phyloP scores from a whole-genome alignment of 371 early-diverging fungal species.

The Umbelopsis sp. region DNA sequence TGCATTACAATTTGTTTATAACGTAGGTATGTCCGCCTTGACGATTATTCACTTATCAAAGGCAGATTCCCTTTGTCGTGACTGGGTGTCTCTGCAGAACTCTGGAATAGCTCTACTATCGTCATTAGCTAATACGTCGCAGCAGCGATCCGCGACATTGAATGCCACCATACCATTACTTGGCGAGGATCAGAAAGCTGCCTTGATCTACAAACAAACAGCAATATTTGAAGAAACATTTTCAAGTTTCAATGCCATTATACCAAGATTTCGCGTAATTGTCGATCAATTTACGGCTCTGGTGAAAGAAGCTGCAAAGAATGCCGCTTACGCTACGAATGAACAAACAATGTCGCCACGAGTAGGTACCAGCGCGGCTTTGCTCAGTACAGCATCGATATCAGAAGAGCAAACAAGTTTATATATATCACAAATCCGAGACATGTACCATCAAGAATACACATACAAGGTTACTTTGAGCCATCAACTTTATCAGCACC shows the following conservation, averaged over 20 bases:
- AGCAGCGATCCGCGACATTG: slow-evolving; percentile 9
- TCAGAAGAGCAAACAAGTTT: slow-evolving; percentile 22
- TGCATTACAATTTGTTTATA: no score
- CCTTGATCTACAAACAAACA: slow-evolving; percentile 31
- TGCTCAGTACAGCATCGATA: slow-evolving; percentile 27
- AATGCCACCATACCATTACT: neutral
- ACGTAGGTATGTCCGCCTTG: neutral
- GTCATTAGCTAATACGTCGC: neutral
- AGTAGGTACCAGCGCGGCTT: slow-evolving; percentile 28
- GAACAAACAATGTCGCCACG: neutral
- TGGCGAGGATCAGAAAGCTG: slow-evolving; percentile 9
- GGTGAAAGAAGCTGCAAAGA: slow-evolving; percentile 21
- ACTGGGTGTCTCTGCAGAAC: slow-evolving; percentile 9
- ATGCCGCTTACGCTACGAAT: slow-evolving; percentile 13
- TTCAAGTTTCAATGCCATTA: neutral
- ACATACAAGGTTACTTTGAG: slow-evolving; percentile 21
- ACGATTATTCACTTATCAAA: neutral
- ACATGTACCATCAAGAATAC: slow-evolving; percentile 28
- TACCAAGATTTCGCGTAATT: slow-evolving; percentile 21
- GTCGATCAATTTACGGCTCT: slow-evolving; percentile 19
- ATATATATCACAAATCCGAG: slow-evolving; percentile 22
- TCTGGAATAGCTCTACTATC: neutral
- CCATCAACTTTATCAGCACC: slow-evolving; percentile 17
- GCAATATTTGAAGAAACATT: slow-evolving; percentile 20
- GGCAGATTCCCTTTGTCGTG: slow-evolving; percentile 4